A percentile compares a stretch with the other conserved stretches of the same genome.
phyloP scores from a whole-genome alignment of 192 early-diverging fungal genomes.

The Coemansia erecta region DNA sequence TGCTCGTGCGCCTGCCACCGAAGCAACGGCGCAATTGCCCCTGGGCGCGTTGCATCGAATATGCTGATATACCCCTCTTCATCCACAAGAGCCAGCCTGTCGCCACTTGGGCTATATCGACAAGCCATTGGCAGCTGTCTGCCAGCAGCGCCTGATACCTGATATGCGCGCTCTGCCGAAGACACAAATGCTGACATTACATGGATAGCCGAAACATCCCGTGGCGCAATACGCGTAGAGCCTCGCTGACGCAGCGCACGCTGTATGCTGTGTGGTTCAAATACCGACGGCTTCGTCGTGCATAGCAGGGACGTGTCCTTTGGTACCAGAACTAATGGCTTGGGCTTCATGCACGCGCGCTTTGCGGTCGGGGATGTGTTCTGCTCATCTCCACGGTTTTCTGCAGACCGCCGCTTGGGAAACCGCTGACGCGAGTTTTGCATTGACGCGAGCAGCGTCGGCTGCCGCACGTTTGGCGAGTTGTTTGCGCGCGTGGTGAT shows the following conservation, averaged over 20 bases:
- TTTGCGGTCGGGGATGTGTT: not conserved
- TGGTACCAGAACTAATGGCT: too few relatives aligned
- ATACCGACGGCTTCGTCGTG: too few relatives aligned
- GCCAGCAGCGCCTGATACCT: not conserved
- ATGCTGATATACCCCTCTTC: conserved; percentile 35
- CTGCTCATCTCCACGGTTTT: conserved; percentile 1
- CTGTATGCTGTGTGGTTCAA: too few relatives aligned
- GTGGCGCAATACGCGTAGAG: not conserved
- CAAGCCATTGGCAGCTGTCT: conserved; percentile 39
- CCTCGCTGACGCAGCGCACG: not conserved
- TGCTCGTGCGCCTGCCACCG: conserved; percentile 67
- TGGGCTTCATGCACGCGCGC: not conserved
- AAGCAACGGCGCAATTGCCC: conserved; percentile 14
- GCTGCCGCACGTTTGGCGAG: conserved; percentile 20
- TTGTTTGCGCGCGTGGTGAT: conserved; percentile 43
- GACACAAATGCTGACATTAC: conserved; percentile 28
- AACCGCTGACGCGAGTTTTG: conserved; percentile 16
- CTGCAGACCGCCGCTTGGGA: conserved; percentile 1
- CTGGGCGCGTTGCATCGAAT: conserved; percentile 21
- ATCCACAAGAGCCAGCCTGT: conserved; percentile 38
- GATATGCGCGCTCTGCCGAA: conserved; percentile 19
- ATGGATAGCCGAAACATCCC: conserved; percentile 12
- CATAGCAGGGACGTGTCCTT: too few relatives aligned
- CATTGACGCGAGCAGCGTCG: conserved; percentile 40
- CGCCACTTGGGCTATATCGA: conserved; percentile 21